Conservation (phyloP, 108 stramenopile genomes). For the Nitzschia inconspicua region DNA sequence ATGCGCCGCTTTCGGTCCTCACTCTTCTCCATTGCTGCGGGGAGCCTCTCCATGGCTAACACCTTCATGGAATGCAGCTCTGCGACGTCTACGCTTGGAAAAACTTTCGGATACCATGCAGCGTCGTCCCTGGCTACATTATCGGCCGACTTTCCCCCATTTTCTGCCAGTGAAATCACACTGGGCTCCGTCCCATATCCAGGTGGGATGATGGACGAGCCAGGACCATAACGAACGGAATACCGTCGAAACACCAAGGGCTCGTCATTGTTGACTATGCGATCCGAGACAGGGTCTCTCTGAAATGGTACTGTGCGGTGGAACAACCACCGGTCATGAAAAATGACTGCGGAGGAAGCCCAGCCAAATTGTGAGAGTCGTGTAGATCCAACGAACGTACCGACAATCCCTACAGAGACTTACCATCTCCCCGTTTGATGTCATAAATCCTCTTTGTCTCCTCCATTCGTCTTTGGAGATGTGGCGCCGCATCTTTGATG, state of each 20-base stretch:
- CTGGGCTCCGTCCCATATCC: conserved; percentile 68
- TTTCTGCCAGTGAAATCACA: conserved; percentile 52
- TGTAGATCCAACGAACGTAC: background rate
- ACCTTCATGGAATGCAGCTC: conserved; percentile 3
- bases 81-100: background rate
- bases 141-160: conserved; percentile 67
- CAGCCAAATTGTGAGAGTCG: background rate
- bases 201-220: conserved; percentile 50
- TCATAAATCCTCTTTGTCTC: conserved; percentile 66
- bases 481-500: conserved; percentile 55
- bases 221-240: conserved; percentile 75
- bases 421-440: conserved; percentile 37
- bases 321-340: conserved; percentile 78
- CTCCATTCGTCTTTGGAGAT: conserved; percentile 67
- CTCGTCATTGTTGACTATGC: conserved; percentile 18
- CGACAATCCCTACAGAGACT: background rate
- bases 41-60: conserved; percentile 6
- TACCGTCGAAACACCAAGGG: conserved; percentile 57
- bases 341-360: conserved; percentile 23
- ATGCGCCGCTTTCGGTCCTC: background rate
- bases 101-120: conserved; percentile 66
- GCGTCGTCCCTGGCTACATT: conserved; percentile 45
- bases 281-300: conserved; percentile 10
- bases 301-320: conserved; percentile 70
- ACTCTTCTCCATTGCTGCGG: conserved; percentile 3